Base-by-base conservation (phyloP, 768 basidiomycete genomes). In the Suillus brevipes region DNA sequence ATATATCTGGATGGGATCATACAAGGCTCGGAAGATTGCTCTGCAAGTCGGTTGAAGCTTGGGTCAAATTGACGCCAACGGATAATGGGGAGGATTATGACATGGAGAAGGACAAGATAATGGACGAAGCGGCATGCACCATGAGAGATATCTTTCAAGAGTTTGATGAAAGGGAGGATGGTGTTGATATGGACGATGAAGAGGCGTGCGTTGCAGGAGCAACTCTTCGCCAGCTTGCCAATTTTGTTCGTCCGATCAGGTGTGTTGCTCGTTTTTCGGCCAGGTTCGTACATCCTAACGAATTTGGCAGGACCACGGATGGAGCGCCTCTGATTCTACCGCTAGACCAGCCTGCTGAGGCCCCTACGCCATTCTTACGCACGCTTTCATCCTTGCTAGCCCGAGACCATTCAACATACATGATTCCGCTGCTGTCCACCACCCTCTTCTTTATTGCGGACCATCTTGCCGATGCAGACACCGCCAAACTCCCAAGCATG, bases 121-220 rank as follows among this genome's bases (percentile, higher is more conserved):
- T 94, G 64, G 85, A 87, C 53, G 92, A 94, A 74, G 85, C 85
- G 6, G 86, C 89, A 2, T 86, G 87, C 0, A 83, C 89, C 7
- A 69, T 90, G 65, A 89, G 87, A 72, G 92, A 93, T 67, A 82
- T 91, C 6, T 82, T 91, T 16, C 88, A 90, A 68, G 90, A 91
- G 67, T 81, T 89, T 57, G 90, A 92, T 66, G 83, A 85, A 25
- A 80, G 85, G 63, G 88, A 87, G 13, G 89, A 92, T 43, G 83
- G 74, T 3, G 69, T 74, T 13, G 72, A 74, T 61, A 73, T 90
- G 69, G 89, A 90, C 61, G 87, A 89, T 64, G 89, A 91, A 68
- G 91, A 91, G 70, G 85, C 88, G 14, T 78, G 73, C 49, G 84
- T 88, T 36, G 80, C 91, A 10, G 90, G 89, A 0, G 82, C 86